Evolutionary conservation across 768 basidiomycete species (phyloP), one percentile per base, ranked within the genome.

Genomic region (Obba rivulosa): DNA sequence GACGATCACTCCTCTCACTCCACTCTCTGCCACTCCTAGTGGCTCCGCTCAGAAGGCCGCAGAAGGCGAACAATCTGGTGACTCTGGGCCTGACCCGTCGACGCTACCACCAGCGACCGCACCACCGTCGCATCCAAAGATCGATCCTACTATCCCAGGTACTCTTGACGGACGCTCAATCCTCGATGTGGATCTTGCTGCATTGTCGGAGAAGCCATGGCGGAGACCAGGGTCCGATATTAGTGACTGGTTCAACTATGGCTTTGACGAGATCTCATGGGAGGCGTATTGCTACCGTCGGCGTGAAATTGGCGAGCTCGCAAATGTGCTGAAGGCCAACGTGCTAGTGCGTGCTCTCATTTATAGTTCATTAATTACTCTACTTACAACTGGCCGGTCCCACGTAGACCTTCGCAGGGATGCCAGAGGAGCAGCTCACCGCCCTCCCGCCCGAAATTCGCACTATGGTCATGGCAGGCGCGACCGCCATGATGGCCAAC

Each of bases 171-270:
- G 90, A 9, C 83, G 79, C 44, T 85, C 82, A 23, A 87, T 96
- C 38, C 79, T 91, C 31, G 93, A 96, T 47, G 76, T 92, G 22
- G 94, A 96, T 62, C 58, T 95, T 42, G 75, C 64, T 39, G 79
- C 80, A 22, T 73, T 87, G 72, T 68, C 76, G 8, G 87, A 91
- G 52, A 95, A 95, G 61, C 84, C 85, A 3, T 99, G 96, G 96
- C 73, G 96, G 52, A 69, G 83, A 50, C 87, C 93, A 8, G 96
- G 96, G 28, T 84, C 89, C 3, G 92, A 96, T 70, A 75, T 96
- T 52, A 87, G 88, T 56, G 94, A 97, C 70, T 99, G 93, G 87
- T 99, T 99, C 69, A 98, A 99, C 67, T 98, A 96, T 57, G 96
- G 96, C 0, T 98, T 98, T 60, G 96, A 99, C 66, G 96, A 99